These are phyloP conservation scores for Silene conica DNA, from an alignment of 148 eudicot species.

Conservation along the genomic window DNA sequence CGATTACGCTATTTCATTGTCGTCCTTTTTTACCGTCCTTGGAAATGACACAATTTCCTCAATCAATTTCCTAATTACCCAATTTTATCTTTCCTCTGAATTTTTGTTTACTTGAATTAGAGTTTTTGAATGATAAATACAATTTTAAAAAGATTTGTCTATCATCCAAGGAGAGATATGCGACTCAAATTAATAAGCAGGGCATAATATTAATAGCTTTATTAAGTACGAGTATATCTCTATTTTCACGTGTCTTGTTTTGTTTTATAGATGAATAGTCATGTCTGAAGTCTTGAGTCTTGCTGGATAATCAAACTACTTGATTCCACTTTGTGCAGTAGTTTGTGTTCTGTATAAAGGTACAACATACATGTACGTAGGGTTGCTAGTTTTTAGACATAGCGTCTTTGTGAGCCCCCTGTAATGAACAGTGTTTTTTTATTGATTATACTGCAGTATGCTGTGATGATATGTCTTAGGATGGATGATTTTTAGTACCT, in stretches of 20 bases:
- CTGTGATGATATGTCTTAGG: no score
- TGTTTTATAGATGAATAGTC: background rate
- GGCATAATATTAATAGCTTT: background rate
- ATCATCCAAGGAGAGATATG: background rate
- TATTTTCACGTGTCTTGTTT: background rate
- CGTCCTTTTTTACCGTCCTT: no score
- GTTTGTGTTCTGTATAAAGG: background rate
- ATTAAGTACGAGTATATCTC: background rate
- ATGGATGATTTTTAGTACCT: no score
- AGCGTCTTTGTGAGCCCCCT: no score
- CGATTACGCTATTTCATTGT: no score
- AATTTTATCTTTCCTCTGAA: conserved; percentile 2
- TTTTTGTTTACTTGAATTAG: background rate
- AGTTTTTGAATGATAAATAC: background rate
- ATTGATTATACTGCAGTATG: no score
- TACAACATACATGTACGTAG: conserved; percentile 8
- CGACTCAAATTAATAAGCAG: background rate
- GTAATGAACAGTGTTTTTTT: no score
- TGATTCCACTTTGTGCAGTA: conserved; percentile 3
- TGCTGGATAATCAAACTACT: background rate
- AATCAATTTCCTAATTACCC: no score
- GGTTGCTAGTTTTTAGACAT: background rate
- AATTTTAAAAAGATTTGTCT: background rate
- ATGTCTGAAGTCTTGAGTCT: background rate
- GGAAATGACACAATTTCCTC: no score